These are phyloP conservation scores for Plenodomus tracheiphilus DNA, from an alignment of 2,329 filamentous ascomycete species.

Conservation along the genomic window DNA sequence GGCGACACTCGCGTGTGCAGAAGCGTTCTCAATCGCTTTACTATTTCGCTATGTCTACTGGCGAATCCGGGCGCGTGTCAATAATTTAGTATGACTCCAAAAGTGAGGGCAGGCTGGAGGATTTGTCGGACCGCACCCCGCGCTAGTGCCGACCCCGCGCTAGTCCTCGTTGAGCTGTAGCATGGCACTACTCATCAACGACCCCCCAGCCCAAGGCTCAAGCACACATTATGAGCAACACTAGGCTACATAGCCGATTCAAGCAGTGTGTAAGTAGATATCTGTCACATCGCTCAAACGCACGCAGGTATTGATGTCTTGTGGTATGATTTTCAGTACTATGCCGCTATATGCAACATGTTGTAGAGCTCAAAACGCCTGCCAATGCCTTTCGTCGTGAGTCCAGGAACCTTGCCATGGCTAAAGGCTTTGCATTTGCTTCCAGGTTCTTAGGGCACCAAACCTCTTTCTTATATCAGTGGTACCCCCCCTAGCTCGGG, in stretches of 20 bases:
- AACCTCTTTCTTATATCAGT: neutral
- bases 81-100: slow-evolving; percentile 35
- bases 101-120: neutral
- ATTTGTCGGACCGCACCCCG: slow-evolving; percentile 12
- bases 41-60: neutral
- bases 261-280: no score
- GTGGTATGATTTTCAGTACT: slow-evolving; percentile 12
- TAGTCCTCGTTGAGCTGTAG: neutral
- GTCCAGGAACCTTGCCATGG: neutral
- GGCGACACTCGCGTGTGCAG: neutral
- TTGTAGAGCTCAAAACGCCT: slow-evolving; percentile 30
- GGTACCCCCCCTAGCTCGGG: neutral
- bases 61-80: slow-evolving; percentile 7
- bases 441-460: neutral
- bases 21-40: slow-evolving; percentile 1
- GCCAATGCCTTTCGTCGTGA: slow-evolving; percentile 26
- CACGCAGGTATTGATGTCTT: slow-evolving; percentile 8
- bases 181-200: no score
- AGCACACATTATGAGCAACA: no score
- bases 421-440: neutral
- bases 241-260: no score
- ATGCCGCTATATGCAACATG: slow-evolving; percentile 26
- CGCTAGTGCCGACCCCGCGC: neutral
- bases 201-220: no score
- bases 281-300: no score